Evolutionary conservation across 306 rosid species (phyloP), one percentile per base, ranked within the genome.

Genomic region (Prunus davidiana): DNA sequence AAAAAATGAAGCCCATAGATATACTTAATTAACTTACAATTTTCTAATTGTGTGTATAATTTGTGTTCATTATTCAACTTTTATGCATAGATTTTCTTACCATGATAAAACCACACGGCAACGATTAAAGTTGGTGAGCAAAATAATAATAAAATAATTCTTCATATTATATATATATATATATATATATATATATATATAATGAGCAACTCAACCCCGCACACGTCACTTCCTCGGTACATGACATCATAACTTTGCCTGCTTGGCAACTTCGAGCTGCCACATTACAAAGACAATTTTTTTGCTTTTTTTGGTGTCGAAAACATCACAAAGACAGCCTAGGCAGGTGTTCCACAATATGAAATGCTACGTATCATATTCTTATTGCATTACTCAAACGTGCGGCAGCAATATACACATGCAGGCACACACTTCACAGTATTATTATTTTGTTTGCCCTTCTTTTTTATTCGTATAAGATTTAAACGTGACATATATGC

Each of bases 121-220:
- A 34, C 5, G 9, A 27, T 18, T 34, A 61, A 67, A 77, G 80
- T 77, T 28, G 81, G 81, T 77, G 70, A 58, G 75, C 8, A 58
- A 12, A 54, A 18, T 8, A 2, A 10, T 5, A 2, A 32, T 1
- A 74, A 49, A 49, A 32, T 19, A 22, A 22, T 22, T 22, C 22
- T 22, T 61, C 10, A 27, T 24, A 24, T 24, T 12, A 25, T 12
- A 27, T 32, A 30, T 30, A 4, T 4, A 30, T 30, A 28, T 28
- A 30, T 30, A 32, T 32, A 32, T 32, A 32, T 32, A 28, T 30
- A 30, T 4, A 4, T 30, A 30, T 30, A 32, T 32, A 25, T 27
- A 19, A 28, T 25, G 46, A 63, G 15, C 9, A 38, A 38, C 43
- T 38, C 43, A 38, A 38, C 43, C 43, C 2, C 2, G 43, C 43